These are phyloP conservation scores for Trypanosoma brucei DNA, from an alignment of 208 protist species.

Conservation along the genomic window DNA sequence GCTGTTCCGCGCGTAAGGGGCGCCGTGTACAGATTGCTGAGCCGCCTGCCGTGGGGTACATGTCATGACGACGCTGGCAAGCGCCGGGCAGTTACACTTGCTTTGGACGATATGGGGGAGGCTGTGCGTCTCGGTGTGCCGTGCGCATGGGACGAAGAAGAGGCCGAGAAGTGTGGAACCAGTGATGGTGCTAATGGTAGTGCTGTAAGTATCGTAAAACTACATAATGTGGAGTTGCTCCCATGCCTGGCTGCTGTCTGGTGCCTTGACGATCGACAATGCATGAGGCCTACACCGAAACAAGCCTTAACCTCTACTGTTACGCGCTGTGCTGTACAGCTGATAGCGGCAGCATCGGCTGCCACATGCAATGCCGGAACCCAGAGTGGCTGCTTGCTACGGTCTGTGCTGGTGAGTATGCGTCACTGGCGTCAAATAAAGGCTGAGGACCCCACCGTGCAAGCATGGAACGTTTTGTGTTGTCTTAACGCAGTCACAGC, in stretches of 20 bases:
- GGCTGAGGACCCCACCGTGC: background rate
- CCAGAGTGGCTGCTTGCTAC: background rate
- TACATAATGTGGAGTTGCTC: background rate
- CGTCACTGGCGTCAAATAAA: slow-evolving; percentile 4
- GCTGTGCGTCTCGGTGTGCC: slow-evolving; percentile 13
- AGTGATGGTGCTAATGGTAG: no score
- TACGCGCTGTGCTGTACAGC: slow-evolving; percentile 5
- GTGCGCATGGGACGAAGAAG: background rate
- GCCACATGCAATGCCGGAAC: background rate
- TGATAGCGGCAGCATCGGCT: slow-evolving; percentile 3
- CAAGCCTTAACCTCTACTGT: slow-evolving; percentile 2
- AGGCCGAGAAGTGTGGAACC: background rate
- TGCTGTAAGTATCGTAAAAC: no score
- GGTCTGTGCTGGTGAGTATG: slow-evolving; percentile 1
- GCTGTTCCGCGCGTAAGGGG: slow-evolving; percentile 7
- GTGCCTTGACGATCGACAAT: slow-evolving; percentile 4
- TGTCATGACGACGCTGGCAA: slow-evolving; percentile 13
- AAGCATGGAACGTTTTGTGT: slow-evolving; percentile 21
- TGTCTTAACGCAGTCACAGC: slow-evolving; percentile 12
- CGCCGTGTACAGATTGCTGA: slow-evolving; percentile 19
- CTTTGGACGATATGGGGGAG: slow-evolving; percentile 16
- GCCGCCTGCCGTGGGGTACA: background rate
- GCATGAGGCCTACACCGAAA: background rate
- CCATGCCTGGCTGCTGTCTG: background rate
- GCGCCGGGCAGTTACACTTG: background rate